Conservation (phyloP, 2,329 filamentous ascomycete species). For the Ophiosphaerella narmari region DNA sequence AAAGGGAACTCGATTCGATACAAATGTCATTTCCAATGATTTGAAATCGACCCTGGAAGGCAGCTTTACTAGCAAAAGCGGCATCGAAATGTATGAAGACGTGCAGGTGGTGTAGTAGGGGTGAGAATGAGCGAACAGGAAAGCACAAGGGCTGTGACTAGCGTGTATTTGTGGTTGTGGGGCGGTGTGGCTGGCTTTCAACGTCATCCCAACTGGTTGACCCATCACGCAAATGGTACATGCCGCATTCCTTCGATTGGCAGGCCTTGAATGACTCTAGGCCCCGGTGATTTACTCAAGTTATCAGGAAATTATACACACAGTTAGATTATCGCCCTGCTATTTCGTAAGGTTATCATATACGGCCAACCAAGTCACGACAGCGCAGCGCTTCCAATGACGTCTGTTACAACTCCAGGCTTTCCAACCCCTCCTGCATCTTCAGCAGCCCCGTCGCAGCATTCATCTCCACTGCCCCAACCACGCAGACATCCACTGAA, state of each 20-base stretch:
- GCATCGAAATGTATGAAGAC: too few species aligned
- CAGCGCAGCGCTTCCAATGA: slow-evolving; percentile 10
- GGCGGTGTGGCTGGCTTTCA: not conserved
- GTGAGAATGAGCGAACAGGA: not conserved
- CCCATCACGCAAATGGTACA: not conserved
- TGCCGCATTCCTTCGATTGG: not conserved
- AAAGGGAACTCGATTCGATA: not conserved
- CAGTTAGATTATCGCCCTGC: not conserved
- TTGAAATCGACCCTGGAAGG: not conserved
- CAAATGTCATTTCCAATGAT: slow-evolving; percentile 7
- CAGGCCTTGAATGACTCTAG: not conserved
- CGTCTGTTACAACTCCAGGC: slow-evolving; percentile 9
- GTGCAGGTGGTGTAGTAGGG: not conserved
- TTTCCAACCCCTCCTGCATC: slow-evolving; percentile 56
- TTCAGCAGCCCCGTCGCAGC: slow-evolving; percentile 47
- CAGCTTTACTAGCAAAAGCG: not conserved
- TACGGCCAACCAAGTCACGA: too few species aligned
- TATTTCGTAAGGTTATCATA: not conserved
- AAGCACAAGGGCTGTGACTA: slow-evolving; percentile 3
- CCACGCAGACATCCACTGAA: slow-evolving; percentile 58
- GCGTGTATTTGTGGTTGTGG: not conserved
- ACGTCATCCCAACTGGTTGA: not conserved
- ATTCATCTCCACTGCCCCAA: slow-evolving; percentile 54
- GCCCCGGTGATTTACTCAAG: too few species aligned
- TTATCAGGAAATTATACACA: too few species aligned